A percentile compares a stretch with the other conserved stretches of the same genome.
Evolutionary conservation across 1,139 yeast species (phyloP).

Genomic region (Wickerhamomyces sp.): DNA sequence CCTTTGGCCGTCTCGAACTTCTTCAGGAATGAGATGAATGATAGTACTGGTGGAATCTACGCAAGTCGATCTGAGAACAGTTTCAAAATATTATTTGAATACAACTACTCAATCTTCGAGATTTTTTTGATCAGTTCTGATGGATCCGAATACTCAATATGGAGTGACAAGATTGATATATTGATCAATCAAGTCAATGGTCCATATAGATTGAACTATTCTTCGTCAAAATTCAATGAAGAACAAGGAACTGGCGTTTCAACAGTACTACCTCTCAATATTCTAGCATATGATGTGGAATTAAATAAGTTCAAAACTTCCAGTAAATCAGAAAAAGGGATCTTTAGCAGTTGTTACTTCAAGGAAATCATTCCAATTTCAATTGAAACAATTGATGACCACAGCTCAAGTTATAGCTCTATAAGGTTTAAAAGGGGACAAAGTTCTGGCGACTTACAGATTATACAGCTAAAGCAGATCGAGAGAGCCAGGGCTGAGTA

Average conservation of each 20-base stretch:
- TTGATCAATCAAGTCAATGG: slow-evolving; percentile 39
- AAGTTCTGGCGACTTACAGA: not conserved
- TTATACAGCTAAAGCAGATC: slow-evolving; percentile 5
- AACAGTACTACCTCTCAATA: slow-evolving; percentile 14
- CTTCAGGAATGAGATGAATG: slow-evolving; percentile 22
- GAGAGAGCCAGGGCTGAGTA: slow-evolving; percentile 15
- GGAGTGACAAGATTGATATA: slow-evolving; percentile 36
- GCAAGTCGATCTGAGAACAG: slow-evolving; percentile 27
- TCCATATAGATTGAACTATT: slow-evolving; percentile 34
- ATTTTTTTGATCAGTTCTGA: slow-evolving; percentile 35
- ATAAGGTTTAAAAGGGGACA: slow-evolving; percentile 3
- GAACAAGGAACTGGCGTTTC: slow-evolving; percentile 20
- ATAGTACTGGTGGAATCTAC: slow-evolving; percentile 34
- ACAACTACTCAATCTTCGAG: slow-evolving; percentile 39
- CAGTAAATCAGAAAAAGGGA: not conserved
- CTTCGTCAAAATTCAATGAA: slow-evolving; percentile 22
- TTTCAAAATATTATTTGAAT: slow-evolving; percentile 45
- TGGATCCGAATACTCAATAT: slow-evolving; percentile 32
- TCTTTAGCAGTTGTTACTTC: slow-evolving; percentile 18
- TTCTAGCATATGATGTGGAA: slow-evolving; percentile 16
- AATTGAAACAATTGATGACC: slow-evolving; percentile 5
- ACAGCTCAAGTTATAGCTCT: slow-evolving; percentile 5
- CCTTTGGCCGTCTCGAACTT: slow-evolving; percentile 40
- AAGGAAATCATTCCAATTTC: slow-evolving; percentile 13
- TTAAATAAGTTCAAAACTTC: slow-evolving; percentile 10